Evolutionary conservation across 2,329 filamentous ascomycete species (phyloP).

Genomic region (Juglanconis oblonga): DNA sequence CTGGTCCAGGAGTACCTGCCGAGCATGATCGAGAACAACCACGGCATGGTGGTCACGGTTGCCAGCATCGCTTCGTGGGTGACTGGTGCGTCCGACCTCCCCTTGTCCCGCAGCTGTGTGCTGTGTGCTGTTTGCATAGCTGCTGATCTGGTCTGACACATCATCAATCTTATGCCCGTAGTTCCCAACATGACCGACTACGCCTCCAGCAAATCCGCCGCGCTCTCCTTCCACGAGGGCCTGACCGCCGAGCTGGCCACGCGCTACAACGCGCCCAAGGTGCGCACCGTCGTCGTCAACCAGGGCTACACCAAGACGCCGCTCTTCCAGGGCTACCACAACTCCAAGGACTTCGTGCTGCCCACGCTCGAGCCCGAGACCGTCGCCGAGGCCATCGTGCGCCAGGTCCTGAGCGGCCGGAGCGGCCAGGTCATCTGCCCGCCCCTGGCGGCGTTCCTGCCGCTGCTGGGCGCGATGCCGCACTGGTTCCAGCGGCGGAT

Average conservation of each 20-base stretch:
- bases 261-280: constrained; percentile 58
- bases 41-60: constrained; percentile 72
- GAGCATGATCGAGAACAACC: constrained; percentile 58
- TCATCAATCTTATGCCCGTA: not conserved
- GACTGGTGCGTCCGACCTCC: constrained; percentile 28
- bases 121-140: not conserved
- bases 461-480: constrained; percentile 52
- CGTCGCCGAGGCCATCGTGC: constrained; percentile 61
- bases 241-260: constrained; percentile 56
- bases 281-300: constrained; percentile 65
- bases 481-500: constrained; percentile 59
- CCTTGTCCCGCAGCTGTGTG: not conserved
- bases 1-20: constrained; percentile 67
- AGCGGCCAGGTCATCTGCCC: constrained; percentile 58
- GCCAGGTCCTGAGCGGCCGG: constrained; percentile 54
- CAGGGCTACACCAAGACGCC: constrained; percentile 61
- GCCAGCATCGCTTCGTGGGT: constrained; percentile 62
- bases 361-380: constrained; percentile 57
- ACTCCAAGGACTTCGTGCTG: constrained; percentile 47
- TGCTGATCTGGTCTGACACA: not conserved
- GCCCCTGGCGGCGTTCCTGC: constrained; percentile 35
- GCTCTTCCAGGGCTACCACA: constrained; percentile 57
- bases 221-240: constrained; percentile 66
- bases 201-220: constrained; percentile 62
- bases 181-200: constrained; percentile 67